Conservation (phyloP, 2,329 filamentous ascomycete genomes). For the Akanthomyces uredinophilus region DNA sequence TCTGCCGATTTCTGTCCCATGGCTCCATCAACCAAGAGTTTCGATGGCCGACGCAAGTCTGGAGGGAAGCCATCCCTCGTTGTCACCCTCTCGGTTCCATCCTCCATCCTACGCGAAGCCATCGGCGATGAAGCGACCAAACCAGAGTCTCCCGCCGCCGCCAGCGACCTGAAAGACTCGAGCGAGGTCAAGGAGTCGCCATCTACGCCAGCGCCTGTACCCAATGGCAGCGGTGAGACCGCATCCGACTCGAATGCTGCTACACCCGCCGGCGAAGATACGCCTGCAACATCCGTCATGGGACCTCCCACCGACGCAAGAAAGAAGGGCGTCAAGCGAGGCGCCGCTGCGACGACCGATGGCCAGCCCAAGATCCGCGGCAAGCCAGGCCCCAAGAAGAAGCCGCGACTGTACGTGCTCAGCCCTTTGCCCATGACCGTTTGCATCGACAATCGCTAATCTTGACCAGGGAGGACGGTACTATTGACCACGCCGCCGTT, state of each 20-base stretch:
- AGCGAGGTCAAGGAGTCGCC: slow-evolving; percentile 42
- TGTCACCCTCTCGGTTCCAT: slow-evolving; percentile 49
- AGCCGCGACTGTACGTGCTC: slow-evolving; percentile 76
- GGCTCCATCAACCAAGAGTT: slow-evolving; percentile 30
- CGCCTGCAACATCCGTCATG: slow-evolving; percentile 52
- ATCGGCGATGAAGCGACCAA: slow-evolving; percentile 35
- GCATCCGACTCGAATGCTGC: slow-evolving; percentile 55
- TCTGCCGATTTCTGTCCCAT: slow-evolving; percentile 21
- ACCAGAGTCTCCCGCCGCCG: slow-evolving; percentile 41
- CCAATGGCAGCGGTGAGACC: slow-evolving; percentile 48
- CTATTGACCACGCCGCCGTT: slow-evolving; percentile 50
- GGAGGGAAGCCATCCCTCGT: slow-evolving; percentile 34
- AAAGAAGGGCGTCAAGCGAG: slow-evolving; percentile 71
- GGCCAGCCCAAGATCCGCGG: slow-evolving; percentile 64
- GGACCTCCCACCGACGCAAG: slow-evolving; percentile 59
- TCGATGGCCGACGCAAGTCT: slow-evolving; percentile 35
- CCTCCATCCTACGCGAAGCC: slow-evolving; percentile 47
- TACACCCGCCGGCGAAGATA: slow-evolving; percentile 50
- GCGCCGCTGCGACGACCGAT: slow-evolving; percentile 59
- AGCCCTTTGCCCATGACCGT: neutral
- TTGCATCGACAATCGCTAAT: slow-evolving; percentile 12
- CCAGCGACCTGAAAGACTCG: slow-evolving; percentile 28
- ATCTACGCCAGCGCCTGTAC: slow-evolving; percentile 33
- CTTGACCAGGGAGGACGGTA: slow-evolving; percentile 53
- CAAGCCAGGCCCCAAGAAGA: slow-evolving; percentile 96